Conservation (phyloP, 176 grass and related monocot genomes). For the Aegilops tauschii region DNA sequence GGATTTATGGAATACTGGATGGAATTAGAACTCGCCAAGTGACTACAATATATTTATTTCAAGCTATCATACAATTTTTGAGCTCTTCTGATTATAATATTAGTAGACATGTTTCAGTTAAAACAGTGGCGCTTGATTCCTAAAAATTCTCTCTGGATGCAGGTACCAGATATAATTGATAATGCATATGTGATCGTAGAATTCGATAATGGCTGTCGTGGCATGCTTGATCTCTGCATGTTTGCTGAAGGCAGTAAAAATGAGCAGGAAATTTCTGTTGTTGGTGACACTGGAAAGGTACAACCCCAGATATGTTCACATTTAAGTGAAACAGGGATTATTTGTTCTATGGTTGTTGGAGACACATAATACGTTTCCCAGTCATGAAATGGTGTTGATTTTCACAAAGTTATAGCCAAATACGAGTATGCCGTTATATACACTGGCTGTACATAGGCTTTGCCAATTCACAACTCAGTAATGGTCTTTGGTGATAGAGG, state of each 20-base stretch:
- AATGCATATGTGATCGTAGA: conserved; percentile 95
- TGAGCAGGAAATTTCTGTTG: conserved; percentile 93
- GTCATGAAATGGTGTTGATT: not conserved
- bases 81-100: not conserved
- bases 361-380: not conserved
- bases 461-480: not conserved
- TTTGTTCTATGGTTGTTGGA: not conserved
- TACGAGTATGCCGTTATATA: not conserved
- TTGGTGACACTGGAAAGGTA: conserved; percentile 92
- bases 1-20: not conserved
- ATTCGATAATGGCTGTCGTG: conserved; percentile 90
- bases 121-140: not conserved
- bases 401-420: conserved; percentile 1
- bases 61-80: not conserved
- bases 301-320: not conserved
- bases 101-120: not conserved
- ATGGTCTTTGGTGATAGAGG: not conserved
- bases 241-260: conserved; percentile 97
- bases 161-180: conserved; percentile 95
- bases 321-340: not conserved
- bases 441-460: not conserved
- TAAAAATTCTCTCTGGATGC: conserved; percentile 15
- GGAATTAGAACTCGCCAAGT: not conserved
- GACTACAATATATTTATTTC: not conserved
- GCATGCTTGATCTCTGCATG: conserved; percentile 97